These are phyloP conservation scores for Colletotrichum sublineola DNA, from an alignment of 2,329 filamentous ascomycete species.

Conservation along the genomic window DNA sequence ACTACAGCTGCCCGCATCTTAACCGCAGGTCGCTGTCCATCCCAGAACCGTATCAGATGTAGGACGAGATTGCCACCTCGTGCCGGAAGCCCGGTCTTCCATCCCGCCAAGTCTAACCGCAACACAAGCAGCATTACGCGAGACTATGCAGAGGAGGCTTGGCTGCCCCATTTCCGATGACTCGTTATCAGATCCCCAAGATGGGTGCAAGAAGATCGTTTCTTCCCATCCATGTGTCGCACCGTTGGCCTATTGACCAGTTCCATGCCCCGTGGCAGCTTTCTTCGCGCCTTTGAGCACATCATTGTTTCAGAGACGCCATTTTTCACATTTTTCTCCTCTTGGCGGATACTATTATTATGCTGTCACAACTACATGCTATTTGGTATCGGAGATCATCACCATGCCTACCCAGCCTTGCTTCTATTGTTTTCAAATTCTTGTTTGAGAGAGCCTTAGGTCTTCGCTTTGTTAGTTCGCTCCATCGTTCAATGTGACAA, in stretches of 20 bases:
- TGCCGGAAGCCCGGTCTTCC: slow-evolving; percentile 28
- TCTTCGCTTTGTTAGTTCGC: neutral
- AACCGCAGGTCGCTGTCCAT: slow-evolving; percentile 11
- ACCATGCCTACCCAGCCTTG: no score
- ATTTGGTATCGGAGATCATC: neutral
- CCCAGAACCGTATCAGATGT: slow-evolving; percentile 23
- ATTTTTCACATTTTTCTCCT: neutral
- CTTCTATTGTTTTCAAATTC: no score
- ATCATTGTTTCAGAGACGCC: neutral
- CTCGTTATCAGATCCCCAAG: slow-evolving; percentile 11
- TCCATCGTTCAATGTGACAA: neutral
- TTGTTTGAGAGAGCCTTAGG: neutral
- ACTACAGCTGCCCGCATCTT: slow-evolving; percentile 17
- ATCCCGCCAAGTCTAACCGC: slow-evolving; percentile 22
- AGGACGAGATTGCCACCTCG: slow-evolving; percentile 22
- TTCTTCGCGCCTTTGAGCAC: no score
- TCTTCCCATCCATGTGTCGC: neutral
- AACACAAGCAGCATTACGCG: slow-evolving; percentile 10
- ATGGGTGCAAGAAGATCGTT: neutral
- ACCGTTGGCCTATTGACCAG: neutral
- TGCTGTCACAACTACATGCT: neutral
- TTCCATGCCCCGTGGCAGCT: neutral
- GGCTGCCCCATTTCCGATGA: slow-evolving; percentile 11
- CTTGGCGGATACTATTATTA: neutral
- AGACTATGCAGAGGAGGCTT: slow-evolving; percentile 17